Percentiles rank a stretch among this genome's conserved stretches.
phyloP scores from a whole-genome alignment of 768 basidiomycete genomes.

The Podaxis pistillaris region DNA sequence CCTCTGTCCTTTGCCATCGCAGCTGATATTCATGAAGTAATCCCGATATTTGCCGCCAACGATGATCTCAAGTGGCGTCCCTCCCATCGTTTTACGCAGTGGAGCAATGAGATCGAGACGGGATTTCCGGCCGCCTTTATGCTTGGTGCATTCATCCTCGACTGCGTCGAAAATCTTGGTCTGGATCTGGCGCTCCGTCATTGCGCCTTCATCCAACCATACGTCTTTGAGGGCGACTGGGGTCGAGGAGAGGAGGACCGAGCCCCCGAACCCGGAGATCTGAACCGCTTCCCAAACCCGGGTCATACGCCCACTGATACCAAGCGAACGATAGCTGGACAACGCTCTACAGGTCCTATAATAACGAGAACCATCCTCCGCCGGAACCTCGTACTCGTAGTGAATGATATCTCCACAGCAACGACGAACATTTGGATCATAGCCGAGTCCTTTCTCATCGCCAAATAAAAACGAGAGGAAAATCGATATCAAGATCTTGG shows the following conservation, averaged over 20 bases:
- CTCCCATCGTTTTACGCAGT: neutral
- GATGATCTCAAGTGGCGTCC: neutral
- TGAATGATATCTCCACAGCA: neutral
- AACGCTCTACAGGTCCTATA: neutral
- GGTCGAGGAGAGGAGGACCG: neutral
- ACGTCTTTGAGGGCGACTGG: slow-evolving; percentile 19
- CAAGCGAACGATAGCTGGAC: neutral
- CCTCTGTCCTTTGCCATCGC: neutral
- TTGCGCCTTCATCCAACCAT: slow-evolving; percentile 17
- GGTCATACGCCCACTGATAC: neutral
- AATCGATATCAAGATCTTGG: slow-evolving; percentile 15
- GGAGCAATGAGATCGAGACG: neutral
- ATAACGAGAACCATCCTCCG: neutral
- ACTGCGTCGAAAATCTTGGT: slow-evolving; percentile 12
- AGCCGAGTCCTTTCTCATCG: slow-evolving; percentile 18
- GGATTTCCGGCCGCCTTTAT: neutral
- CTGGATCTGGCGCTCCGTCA: slow-evolving; percentile 18
- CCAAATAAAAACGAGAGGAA: slow-evolving; percentile 21
- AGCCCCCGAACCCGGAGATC: neutral
- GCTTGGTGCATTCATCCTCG: neutral
- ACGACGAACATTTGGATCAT: slow-evolving; percentile 10
- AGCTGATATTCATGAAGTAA: neutral
- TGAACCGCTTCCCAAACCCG: neutral
- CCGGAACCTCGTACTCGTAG: neutral
- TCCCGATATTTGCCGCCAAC: neutral